Evolutionary conservation across 164 flowering plant genomes (phyloP).

Genomic region (Berberis vulgaris): DNA sequence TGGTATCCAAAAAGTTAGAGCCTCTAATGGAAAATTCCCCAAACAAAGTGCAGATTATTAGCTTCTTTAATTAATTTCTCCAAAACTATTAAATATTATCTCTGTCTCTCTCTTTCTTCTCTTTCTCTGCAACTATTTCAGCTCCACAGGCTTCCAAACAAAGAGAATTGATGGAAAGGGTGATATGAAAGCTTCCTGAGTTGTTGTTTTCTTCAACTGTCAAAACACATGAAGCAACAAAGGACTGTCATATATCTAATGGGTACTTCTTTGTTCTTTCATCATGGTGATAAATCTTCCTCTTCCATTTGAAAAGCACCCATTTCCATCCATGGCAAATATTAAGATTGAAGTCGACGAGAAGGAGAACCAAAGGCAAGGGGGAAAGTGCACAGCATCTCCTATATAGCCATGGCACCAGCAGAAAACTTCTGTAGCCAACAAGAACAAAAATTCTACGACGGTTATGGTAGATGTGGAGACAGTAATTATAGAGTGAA

Average conservation of each 20-base stretch:
- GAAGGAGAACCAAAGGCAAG: slow-evolving; percentile 4
- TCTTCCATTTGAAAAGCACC: slow-evolving; percentile 2
- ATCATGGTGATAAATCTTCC: slow-evolving; percentile 3
- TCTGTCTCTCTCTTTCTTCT: slow-evolving; percentile 21
- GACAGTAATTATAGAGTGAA: not conserved
- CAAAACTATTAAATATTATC: slow-evolving; percentile 15
- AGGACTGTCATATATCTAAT: slow-evolving; percentile 2
- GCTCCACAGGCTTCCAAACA: slow-evolving; percentile 66
- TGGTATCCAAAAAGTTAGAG: not conserved
- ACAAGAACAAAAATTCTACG: not conserved
- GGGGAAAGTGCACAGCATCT: not conserved
- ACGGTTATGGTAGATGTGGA: slow-evolving; percentile 19
- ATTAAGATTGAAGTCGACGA: slow-evolving; percentile 2
- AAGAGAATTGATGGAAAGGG: slow-evolving; percentile 73
- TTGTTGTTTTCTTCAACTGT: slow-evolving; percentile 8
- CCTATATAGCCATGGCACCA: slow-evolving; percentile 61
- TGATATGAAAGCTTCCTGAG: slow-evolving; percentile 49
- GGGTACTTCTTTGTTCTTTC: slow-evolving; percentile 1
- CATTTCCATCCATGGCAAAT: slow-evolving; percentile 15
- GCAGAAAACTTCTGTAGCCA: slow-evolving; percentile 26
- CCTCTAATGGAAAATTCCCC: not conserved
- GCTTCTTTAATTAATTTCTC: slow-evolving; percentile 1
- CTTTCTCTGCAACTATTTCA: slow-evolving; percentile 43
- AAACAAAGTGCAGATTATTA: slow-evolving; percentile 6
- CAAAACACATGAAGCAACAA: slow-evolving; percentile 16